Conservation (phyloP, 2,329 filamentous ascomycete species). For the Geosmithia flava region DNA sequence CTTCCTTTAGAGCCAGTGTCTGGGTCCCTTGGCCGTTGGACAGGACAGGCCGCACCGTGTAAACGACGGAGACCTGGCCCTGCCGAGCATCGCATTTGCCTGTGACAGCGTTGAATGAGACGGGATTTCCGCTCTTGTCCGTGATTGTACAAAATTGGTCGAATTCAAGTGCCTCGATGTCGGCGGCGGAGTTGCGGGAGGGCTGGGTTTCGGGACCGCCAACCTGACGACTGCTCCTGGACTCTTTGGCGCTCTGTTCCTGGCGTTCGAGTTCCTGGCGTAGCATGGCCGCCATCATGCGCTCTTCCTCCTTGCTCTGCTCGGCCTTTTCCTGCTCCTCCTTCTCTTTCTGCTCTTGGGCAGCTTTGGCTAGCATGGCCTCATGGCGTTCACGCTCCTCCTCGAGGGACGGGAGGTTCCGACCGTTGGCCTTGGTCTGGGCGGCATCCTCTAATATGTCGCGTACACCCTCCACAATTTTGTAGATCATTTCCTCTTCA, state of each 20-base stretch:
- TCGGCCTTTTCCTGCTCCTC: conserved; percentile 40
- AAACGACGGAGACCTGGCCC: conserved; percentile 55
- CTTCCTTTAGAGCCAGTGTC: conserved; percentile 64
- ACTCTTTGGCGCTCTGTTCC: conserved; percentile 50
- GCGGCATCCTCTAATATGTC: conserved; percentile 81
- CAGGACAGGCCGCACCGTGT: conserved; percentile 60
- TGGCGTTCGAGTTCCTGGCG: conserved; percentile 60
- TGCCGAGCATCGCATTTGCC: conserved; percentile 54
- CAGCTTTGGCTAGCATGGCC: conserved; percentile 52
- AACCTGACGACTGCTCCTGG: conserved; percentile 46
- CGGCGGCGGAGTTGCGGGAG: conserved; percentile 13
- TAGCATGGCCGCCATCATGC: conserved; percentile 57
- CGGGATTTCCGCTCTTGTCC: conserved; percentile 48
- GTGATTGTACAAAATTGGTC: conserved; percentile 54
- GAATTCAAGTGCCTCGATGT: conserved; percentile 38
- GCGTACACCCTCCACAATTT: conserved; percentile 56
- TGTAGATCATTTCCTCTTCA: conserved; percentile 48
- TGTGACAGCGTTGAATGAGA: conserved; percentile 59
- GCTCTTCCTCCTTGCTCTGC: conserved; percentile 55
- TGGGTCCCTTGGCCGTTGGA: conserved; percentile 40
- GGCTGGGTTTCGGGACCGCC: conserved; percentile 17
- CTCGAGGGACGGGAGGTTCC: conserved; percentile 72
- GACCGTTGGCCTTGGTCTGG: conserved; percentile 59
- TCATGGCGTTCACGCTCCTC: conserved; percentile 81
- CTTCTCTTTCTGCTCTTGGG: conserved; percentile 39